Evolutionary conservation across 192 early-diverging fungal species (phyloP).

Genomic region (Umbelopsis sp.): DNA sequence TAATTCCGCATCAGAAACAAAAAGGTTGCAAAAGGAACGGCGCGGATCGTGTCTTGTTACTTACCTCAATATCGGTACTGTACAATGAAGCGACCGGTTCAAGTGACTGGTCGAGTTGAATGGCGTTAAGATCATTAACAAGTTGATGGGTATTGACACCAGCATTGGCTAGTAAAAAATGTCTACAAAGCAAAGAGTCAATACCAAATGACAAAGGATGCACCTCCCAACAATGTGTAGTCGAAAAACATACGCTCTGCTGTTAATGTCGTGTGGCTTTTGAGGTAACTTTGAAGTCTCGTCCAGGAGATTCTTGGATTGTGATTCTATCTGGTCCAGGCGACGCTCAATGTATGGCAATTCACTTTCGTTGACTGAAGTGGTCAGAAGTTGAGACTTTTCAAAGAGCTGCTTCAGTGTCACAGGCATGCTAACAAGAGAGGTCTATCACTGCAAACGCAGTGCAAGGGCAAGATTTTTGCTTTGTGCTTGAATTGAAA

Average conservation of each 20-base stretch:
- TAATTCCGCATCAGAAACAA: neutral
- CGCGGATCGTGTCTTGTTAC: neutral
- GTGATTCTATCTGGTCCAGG: constrained; percentile 86
- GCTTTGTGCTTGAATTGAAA: neutral
- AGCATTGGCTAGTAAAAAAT: constrained; percentile 70
- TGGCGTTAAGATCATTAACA: constrained; percentile 53
- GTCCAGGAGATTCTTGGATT: constrained; percentile 69
- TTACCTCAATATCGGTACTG: constrained; percentile 77
- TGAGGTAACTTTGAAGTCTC: constrained; percentile 33
- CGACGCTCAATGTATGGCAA: constrained; percentile 81
- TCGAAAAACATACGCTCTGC: constrained; percentile 47
- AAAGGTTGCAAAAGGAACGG: neutral
- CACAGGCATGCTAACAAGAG: constrained; percentile 18
- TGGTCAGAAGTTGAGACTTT: constrained; percentile 75
- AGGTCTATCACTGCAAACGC: neutral
- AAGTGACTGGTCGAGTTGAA: constrained; percentile 68
- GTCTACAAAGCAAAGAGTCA: constrained; percentile 32
- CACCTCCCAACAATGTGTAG: neutral
- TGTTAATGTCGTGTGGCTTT: constrained; percentile 42
- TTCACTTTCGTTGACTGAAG: constrained; percentile 64
- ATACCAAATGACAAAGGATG: neutral
- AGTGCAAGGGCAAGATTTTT: neutral
- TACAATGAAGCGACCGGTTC: constrained; percentile 67
- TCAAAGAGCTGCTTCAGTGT: constrained; percentile 65
- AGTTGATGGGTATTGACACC: constrained; percentile 77